A percentile compares a stretch with the other conserved stretches of the same genome.
These are phyloP conservation scores for Shiraia bambusicola DNA, from an alignment of 2,329 filamentous ascomycete species.

Conservation along the genomic window DNA sequence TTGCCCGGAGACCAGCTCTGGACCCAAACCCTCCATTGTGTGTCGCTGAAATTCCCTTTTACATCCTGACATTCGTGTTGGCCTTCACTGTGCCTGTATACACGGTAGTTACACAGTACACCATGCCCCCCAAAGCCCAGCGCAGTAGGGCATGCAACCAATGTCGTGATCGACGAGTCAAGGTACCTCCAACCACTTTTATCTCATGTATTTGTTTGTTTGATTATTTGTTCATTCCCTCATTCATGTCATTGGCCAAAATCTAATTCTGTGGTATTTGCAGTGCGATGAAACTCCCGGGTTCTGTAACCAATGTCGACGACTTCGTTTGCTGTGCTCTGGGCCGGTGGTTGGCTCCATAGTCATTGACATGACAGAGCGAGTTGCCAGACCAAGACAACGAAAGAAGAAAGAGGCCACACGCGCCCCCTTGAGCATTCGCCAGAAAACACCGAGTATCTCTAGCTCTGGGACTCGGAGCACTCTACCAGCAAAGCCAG, in stretches of 20 bases:
- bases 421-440: slow-evolving; percentile 2
- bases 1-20: too few relatives aligned
- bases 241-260: too few relatives aligned
- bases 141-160: slow-evolving; percentile 38
- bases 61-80: slow-evolving; percentile 7
- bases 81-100: not conserved
- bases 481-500: not conserved
- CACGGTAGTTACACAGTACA: too few relatives aligned
- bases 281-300: slow-evolving; percentile 39
- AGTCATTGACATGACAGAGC: slow-evolving; percentile 41
- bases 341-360: slow-evolving; percentile 36
- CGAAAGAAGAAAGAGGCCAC: slow-evolving; percentile 24
- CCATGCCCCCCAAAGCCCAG: slow-evolving; percentile 28
- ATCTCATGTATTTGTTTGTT: not conserved
- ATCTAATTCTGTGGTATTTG: slow-evolving; percentile 1
- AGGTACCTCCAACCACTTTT: too few relatives aligned
- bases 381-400: slow-evolving; percentile 27
- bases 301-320: slow-evolving; percentile 31
- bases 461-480: not conserved
- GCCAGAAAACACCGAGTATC: not conserved
- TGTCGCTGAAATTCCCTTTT: slow-evolving; percentile 18
- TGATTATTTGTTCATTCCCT: too few relatives aligned
- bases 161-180: slow-evolving; percentile 39
- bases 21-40: too few relatives aligned
- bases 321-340: slow-evolving; percentile 33